Conservation (phyloP, 2,329 filamentous ascomycete species). For the Microdochium trichocladiopsis region DNA sequence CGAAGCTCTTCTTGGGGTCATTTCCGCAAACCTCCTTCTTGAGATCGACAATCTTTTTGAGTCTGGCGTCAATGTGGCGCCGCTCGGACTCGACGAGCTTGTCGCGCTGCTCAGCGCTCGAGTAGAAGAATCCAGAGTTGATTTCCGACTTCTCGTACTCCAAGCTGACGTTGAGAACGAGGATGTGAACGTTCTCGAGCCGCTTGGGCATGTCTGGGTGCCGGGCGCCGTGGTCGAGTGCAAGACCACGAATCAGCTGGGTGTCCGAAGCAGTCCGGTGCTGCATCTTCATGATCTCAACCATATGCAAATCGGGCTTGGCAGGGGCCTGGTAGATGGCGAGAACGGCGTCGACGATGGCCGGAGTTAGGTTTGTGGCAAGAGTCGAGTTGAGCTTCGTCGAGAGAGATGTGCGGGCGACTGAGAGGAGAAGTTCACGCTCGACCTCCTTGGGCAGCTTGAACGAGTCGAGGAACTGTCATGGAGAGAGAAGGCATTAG, state of each 20-base stretch:
- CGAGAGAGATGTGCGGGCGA: conserved; percentile 87
- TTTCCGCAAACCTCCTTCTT: conserved; percentile 97
- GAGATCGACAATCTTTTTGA: conserved; percentile 94
- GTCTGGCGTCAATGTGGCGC: conserved; percentile 89
- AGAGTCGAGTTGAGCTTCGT: conserved; percentile 90
- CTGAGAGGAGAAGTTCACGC: conserved; percentile 85
- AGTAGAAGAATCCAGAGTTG: conserved; percentile 99
- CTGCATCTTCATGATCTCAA: conserved; percentile 99
- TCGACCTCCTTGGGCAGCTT: conserved; percentile 86
- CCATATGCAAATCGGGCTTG: conserved; percentile 97
- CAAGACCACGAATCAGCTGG: conserved; percentile 87
- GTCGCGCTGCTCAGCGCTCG: conserved; percentile 89
- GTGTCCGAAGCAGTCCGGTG: conserved; percentile 94
- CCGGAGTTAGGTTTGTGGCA: conserved; percentile 84
- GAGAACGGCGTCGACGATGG: conserved; percentile 93
- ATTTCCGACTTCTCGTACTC: conserved; percentile 99
- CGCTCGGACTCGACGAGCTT: conserved; percentile 98
- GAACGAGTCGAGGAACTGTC: conserved; percentile 85
- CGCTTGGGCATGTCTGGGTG: conserved; percentile 98
- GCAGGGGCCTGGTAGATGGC: conserved; percentile 83
- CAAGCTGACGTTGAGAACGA: conserved; percentile 91
- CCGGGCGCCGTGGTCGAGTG: conserved; percentile 88
- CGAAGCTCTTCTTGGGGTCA: conserved; percentile 91
- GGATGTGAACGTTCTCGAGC: conserved; percentile 89
- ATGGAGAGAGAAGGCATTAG: conserved; percentile 5